Evolutionary conservation across 768 basidiomycete species (phyloP).

Genomic region (Psilocybe cubensis): DNA sequence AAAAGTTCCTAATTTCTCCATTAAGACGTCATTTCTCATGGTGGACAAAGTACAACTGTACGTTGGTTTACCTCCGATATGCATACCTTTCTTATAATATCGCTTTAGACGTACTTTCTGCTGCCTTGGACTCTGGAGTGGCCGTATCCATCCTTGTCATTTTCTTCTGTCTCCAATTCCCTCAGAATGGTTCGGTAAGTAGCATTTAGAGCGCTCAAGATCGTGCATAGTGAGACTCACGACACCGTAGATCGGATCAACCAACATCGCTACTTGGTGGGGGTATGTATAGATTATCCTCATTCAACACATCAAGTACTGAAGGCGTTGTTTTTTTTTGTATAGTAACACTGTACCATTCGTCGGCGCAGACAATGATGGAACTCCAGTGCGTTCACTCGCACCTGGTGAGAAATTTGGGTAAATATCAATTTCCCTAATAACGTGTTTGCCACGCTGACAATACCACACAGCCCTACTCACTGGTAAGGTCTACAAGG

Average conservation of each 20-base stretch:
- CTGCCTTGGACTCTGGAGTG: slow-evolving; percentile 72
- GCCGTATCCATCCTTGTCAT: slow-evolving; percentile 64
- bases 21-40: slow-evolving; percentile 60
- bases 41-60: slow-evolving; percentile 80
- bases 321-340: not conserved
- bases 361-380: slow-evolving; percentile 11
- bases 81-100: not conserved
- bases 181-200: slow-evolving; percentile 38
- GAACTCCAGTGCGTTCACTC: slow-evolving; percentile 15
- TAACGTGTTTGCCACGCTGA: not conserved
- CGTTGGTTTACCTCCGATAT: slow-evolving; percentile 2
- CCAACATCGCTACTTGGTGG: slow-evolving; percentile 37
- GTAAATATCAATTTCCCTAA: not conserved
- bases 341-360: slow-evolving; percentile 19
- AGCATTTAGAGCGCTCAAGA: no score
- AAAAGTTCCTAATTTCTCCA: not conserved
- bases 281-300: slow-evolving; percentile 24
- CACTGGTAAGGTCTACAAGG: slow-evolving; percentile 3
- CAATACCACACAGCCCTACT: not conserved
- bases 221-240: not conserved
- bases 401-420: slow-evolving; percentile 19
- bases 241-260: slow-evolving; percentile 26
- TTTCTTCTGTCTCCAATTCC: slow-evolving; percentile 57
- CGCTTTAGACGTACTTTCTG: slow-evolving; percentile 62
- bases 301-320: not conserved